phyloP scores from a whole-genome alignment of 768 basidiomycete species.

The Chlorophyllum brunneum region DNA sequence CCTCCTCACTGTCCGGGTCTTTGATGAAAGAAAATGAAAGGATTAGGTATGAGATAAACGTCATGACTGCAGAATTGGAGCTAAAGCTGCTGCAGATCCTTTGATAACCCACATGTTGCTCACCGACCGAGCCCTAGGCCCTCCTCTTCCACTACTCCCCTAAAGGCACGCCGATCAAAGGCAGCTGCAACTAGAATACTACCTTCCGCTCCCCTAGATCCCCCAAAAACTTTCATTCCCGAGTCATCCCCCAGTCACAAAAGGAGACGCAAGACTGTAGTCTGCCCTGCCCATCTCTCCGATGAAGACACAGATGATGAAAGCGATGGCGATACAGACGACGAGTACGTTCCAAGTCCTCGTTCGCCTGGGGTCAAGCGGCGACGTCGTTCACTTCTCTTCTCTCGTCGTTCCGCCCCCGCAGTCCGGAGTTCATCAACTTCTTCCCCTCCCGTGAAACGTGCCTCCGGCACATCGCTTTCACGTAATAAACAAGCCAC shows the following conservation, averaged over 20 bases:
- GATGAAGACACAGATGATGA: conserved; percentile 30
- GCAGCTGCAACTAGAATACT: conserved; percentile 12
- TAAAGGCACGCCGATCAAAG: conserved; percentile 12
- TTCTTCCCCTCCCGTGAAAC: conserved; percentile 1
- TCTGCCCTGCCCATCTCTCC: not conserved
- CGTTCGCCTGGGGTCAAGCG: conserved; percentile 1
- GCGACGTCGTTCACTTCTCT: not conserved
- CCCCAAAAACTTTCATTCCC: not conserved
- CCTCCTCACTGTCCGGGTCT: not conserved
- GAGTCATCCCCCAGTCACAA: not conserved
- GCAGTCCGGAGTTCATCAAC: not conserved
- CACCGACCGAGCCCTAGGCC: not conserved
- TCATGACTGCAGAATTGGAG: not conserved
- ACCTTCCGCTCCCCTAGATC: not conserved
- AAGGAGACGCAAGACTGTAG: not conserved
- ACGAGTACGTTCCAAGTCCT: conserved; percentile 42
- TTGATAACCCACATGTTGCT: not conserved
- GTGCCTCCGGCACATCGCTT: conserved; percentile 16
- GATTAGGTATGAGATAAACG: not conserved
- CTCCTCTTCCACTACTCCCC: conserved; percentile 11
- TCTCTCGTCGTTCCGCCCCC: not conserved
- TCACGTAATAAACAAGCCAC: conserved; percentile 45
- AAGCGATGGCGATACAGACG: too few relatives aligned
- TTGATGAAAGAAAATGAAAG: not conserved
- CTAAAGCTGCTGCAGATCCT: conserved; percentile 3